Evolutionary conservation across 441 rosid genomes (phyloP), one percentile per base, ranked within the genome.

Genomic region (Theobroma grandiflorum): DNA sequence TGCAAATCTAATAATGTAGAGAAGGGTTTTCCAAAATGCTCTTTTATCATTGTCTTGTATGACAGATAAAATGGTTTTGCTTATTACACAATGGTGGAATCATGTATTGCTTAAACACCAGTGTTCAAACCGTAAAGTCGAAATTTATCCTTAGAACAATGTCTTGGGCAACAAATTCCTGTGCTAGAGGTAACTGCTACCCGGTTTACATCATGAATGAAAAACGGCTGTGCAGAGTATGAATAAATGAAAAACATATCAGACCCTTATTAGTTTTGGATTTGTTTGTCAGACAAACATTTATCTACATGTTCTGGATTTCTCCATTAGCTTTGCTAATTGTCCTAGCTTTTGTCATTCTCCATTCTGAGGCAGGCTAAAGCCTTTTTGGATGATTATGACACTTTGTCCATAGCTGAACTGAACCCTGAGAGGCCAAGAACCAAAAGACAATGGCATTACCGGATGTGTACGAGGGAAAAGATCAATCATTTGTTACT

Each of bases 1-100:
- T 63, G 53, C 63, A 9, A 62, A 55, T 72, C 83, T 67, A 47
- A 49, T 74, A 74, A 72, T 74, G 74, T 71, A 53, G 67, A 58
- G 45, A 72, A 66, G 84, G 70, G 74, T 58, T 79, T 63, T 66
- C 15, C 73, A 65, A 22, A 49, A 11, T 61, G 52, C 75, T 80
- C 66, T 68, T 68, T 37, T 81, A 69, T 57, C 18, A 45, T 18
- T 4, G 7, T 63, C 49, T 61, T 53, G 47, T 66, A 50, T 72
- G 33, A 72, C 8, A 35, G 57, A 75, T 9, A 4, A 66, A 40
- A 52, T 33, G 61, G 8, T 71, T 7, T 50, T 72, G 22, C 31
- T 33, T 53, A n/a, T 50, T 50, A 9, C 4, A 33, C 42, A 37
- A 73, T 38, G 37, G 50, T 63, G 33, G 16, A 68, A 66, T 49